Evolutionary conservation across 495 filamentous ascomycete species (phyloP).

Genomic region (Aspergillus mulundensis): DNA sequence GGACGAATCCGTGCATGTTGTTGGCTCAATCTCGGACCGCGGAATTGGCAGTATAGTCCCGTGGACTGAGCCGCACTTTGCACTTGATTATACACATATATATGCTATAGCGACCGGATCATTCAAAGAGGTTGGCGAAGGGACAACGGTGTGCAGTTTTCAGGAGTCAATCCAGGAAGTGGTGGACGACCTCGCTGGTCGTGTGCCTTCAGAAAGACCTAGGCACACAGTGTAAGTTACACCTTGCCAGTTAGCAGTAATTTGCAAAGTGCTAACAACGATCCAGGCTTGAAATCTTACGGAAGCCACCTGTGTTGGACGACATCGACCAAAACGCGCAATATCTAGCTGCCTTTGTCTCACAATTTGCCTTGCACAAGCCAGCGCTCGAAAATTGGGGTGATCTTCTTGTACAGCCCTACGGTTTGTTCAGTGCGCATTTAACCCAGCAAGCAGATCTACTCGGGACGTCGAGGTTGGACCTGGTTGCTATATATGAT

Average conservation of each 20-base stretch:
- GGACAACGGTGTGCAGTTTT: conserved; percentile 13
- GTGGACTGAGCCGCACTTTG: conserved; percentile 22
- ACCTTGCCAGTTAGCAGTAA: background rate
- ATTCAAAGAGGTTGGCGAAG: conserved; percentile 3
- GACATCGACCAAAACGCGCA: conserved; percentile 35
- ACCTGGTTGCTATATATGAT: conserved; percentile 36
- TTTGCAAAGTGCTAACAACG: background rate
- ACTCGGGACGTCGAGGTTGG: conserved; percentile 8
- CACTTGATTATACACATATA: conserved; percentile 29
- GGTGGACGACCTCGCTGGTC: conserved; percentile 5
- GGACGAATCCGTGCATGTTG: conserved; percentile 26
- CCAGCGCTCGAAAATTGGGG: background rate
- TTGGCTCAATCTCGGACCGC: background rate
- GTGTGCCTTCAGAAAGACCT: background rate
- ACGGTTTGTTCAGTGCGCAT: conserved; percentile 9
- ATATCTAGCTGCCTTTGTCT: conserved; percentile 24
- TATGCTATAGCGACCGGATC: conserved; percentile 26
- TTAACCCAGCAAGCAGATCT: conserved; percentile 6
- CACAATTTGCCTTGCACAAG: conserved; percentile 9
- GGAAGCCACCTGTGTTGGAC: conserved; percentile 20
- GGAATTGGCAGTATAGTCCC: conserved; percentile 8
- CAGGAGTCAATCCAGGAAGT: conserved; percentile 17
- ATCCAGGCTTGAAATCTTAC: conserved; percentile 29
- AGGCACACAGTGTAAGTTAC: conserved; percentile 25
- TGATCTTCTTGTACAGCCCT: conserved; percentile 21